Base-by-base conservation (phyloP, 1,139 yeast species). In the Geotrichum fermentans region DNA sequence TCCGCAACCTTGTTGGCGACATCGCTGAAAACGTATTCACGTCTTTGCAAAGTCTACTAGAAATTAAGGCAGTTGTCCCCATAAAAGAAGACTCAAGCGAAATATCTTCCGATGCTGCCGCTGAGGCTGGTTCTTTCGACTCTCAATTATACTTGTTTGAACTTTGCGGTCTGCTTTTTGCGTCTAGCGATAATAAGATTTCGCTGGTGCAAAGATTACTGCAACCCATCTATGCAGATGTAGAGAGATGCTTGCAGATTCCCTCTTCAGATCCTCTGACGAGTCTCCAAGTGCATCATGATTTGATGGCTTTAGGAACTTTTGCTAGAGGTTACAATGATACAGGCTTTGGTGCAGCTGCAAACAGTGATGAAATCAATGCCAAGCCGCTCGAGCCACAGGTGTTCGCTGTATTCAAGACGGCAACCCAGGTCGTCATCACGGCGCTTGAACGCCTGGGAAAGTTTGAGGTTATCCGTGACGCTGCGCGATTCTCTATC, bases 251-350 rank as follows among this genome's bases (percentile, higher is more conserved):
- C 32, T 60, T 73, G 1, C 53, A 55, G 8, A 62, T 57, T 24
- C 64, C 70, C 29, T 18, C 71, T 17, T 74, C 73, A 51, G 72
- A 70, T 30, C 69, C 74, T 20, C 72, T 74, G 43, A 62, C 76
- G 33, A 74, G 83, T 3, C 67, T 86, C 43, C 94, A 88, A 63
- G 82, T 89, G 1, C 96, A 92, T 64, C 97, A 92, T 64, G 77
- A 83, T 37, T 69, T 94, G 43, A 79, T 87, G 80, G 92, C 97
- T 0, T 78, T 92, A 47, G 97, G 97, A 33, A 87, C 96, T 0
- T 76, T 90, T 60, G 85, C 90, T 2, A 78, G 92, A 61, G 97
- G 97, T 1, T 82, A 85, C 58, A 83, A 80, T 56, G 74, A 73
- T 35, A 58, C 45, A 1, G 53, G 54, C 8, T 45, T 44, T 24